Evolutionary conservation across 352 stramenopile genomes (phyloP), one percentile per base, ranked within the genome.

Genomic region (Phytopythium cucurbitacearum): DNA sequence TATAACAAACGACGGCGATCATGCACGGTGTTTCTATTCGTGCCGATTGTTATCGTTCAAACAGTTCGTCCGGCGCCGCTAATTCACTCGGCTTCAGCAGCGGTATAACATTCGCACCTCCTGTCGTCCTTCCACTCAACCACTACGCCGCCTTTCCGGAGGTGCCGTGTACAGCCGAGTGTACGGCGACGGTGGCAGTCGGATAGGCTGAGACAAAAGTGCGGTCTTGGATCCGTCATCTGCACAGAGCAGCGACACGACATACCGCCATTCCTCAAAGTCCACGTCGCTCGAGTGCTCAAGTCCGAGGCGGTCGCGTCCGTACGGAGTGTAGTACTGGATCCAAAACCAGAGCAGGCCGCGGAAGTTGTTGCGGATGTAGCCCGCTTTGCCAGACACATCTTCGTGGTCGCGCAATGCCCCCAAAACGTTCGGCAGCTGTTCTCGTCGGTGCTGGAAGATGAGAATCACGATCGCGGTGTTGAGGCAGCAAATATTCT

Each of bases 401-500:
- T 85, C 71, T 56, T 92, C 74, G 34, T 90, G 73, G 39, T 75
- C 77, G n/a, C 79, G 76, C 12, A 92, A 52, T 1, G 77, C 76
- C 32, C 82, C 62, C 1, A 94, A 56, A 40, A 97, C 76, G 7
- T 56, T 55, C 6, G 82, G 63, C 4, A 98, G 73, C 16, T 91
- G 71, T 10, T 79, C 53, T n/a, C 90, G 79, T n/a, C 90, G 90
- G 57, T 97, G 71, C 51, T 96, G 88, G 61, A 98, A 97, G 5
- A 99, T 89, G 15, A 98, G 65, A 56, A 99, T 94, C 33, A 98
- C 84, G 37, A 99, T 87, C 8, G 92, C 92, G 41, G 96, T 98
- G 76, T 99, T 99, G 35, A 99, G 65, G 53, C 94, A 98, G 76
- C 96, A 98, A 71, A 99, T 98, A 64, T 98, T 99, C 66, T 98